Evolutionary conservation across 2,329 filamentous ascomycete genomes (phyloP).

Genomic region (Penicillium sp.): DNA sequence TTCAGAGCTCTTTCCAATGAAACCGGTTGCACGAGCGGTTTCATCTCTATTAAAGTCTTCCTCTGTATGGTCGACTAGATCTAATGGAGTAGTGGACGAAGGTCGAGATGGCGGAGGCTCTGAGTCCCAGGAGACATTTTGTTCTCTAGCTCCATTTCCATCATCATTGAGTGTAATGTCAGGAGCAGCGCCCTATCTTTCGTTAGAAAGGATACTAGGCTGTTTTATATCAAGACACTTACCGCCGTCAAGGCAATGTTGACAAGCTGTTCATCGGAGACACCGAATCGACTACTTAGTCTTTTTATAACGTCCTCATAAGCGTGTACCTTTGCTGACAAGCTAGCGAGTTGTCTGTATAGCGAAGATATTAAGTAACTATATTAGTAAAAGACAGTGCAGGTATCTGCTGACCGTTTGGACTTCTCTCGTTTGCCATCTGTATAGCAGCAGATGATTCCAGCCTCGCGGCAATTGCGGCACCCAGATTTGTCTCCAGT

Average conservation of each 20-base stretch:
- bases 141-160: conserved; percentile 15
- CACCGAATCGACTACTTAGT: conserved; percentile 35
- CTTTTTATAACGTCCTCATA: conserved; percentile 42
- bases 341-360: conserved; percentile 40
- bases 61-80: conserved; percentile 41
- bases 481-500: conserved; percentile 47
- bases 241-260: conserved; percentile 34
- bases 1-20: conserved; percentile 47
- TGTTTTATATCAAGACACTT: conserved; percentile 10
- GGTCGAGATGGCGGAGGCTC: conserved; percentile 24
- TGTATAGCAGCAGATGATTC: conserved; percentile 46
- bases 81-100: conserved; percentile 35
- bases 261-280: conserved; percentile 39
- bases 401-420: conserved; percentile 37
- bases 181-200: conserved; percentile 23
- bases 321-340: conserved; percentile 43
- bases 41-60: conserved; percentile 46
- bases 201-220: conserved; percentile 14
- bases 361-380: not conserved
- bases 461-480: conserved; percentile 44
- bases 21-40: conserved; percentile 40
- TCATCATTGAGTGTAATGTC: conserved; percentile 26
- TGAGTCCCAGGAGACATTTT: conserved; percentile 18
- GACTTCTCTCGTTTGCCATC: conserved; percentile 48
- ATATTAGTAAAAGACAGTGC: not conserved